These are phyloP conservation scores for Lentinula sp. DNA, from an alignment of 768 basidiomycete genomes.

Conservation along the genomic window DNA sequence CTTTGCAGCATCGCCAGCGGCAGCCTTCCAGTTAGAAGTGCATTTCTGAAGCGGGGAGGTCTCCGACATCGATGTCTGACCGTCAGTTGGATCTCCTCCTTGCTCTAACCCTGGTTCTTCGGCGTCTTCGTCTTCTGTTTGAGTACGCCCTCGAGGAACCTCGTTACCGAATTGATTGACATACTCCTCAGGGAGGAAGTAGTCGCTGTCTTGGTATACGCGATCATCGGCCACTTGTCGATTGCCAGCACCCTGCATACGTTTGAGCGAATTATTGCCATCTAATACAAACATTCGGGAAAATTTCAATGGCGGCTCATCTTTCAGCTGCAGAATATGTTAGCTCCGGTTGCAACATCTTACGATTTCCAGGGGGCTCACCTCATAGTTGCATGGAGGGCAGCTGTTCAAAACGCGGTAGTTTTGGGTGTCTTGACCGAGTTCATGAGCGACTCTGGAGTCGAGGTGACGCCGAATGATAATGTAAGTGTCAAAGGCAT, in stretches of 20 bases:
- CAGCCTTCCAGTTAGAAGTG: no score
- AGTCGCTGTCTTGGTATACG: conserved; percentile 10
- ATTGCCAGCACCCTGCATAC: not conserved
- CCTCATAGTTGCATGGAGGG: conserved; percentile 5
- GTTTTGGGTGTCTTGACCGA: conserved; percentile 14
- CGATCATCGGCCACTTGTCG: conserved; percentile 5
- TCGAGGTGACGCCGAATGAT: conserved; percentile 10
- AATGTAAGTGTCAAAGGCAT: conserved; percentile 23
- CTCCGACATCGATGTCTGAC: conserved; percentile 1
- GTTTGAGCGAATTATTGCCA: not conserved
- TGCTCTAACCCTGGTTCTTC: conserved; percentile 12
- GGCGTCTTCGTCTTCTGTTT: conserved; percentile 1
- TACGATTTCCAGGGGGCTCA: conserved; percentile 2
- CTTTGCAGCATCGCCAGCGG: no score
- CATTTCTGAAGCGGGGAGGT: no score
- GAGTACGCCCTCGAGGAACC: conserved; percentile 7
- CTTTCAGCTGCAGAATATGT: not conserved
- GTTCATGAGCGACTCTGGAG: conserved; percentile 4
- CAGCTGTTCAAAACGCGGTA: conserved; percentile 14
- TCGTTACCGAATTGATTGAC: conserved; percentile 14
- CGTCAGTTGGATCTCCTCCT: conserved; percentile 4
- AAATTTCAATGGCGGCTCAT: not conserved
- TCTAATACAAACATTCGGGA: no score
- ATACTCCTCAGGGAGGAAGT: not conserved
- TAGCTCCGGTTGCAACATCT: not conserved